Evolutionary conservation across 192 early-diverging fungal species (phyloP), one percentile per base, ranked within the genome.

Genomic region (Kickxella alabastrina): DNA sequence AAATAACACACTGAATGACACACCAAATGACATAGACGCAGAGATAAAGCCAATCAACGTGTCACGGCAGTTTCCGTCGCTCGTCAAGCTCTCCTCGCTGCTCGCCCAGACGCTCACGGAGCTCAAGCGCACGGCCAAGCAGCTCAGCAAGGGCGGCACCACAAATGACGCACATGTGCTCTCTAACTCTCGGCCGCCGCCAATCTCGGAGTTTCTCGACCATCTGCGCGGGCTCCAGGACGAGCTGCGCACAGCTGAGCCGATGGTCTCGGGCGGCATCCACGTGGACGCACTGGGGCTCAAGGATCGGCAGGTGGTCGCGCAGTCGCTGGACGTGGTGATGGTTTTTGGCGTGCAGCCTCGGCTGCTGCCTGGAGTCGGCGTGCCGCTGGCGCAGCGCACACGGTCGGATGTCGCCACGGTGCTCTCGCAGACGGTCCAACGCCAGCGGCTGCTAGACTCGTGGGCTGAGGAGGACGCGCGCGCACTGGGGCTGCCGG

Each of bases 321-420:
- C 55, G 3, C 64, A 75, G 36, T 64, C 59, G 8, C 9, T 75
- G 10, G 71, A 75, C 36, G 23, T 75, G 5, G 29, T 75, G 12
- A 9, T 75, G 14, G 15, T 67, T 10, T 75, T 75, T 26, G 71
- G 66, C 27, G 47, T 90, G 10, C 79, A 82, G 47, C 90, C 90
- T 1, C 79, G 75, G 25, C 62, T 89, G 19, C 52, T 81, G 17
- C 78, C 78, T 0, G 87, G 85, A 12, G 82, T 89, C 0, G 90
- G 88, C 1, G 69, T 90, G 34, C 81, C 83, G 6, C 57, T 90
- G 28, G 68, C 68, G 9, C 70, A 79, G 32, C 79, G 87, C 21
- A 75, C 83, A 3, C 62, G 77, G 27, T 86, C 82, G n/a, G 48
- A 68, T 5, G 63, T 57, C 1, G 64, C 63, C 1, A 39, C 47